phyloP scores from a whole-genome alignment of 2,329 filamentous ascomycete genomes.

The Penicillium sp. region DNA sequence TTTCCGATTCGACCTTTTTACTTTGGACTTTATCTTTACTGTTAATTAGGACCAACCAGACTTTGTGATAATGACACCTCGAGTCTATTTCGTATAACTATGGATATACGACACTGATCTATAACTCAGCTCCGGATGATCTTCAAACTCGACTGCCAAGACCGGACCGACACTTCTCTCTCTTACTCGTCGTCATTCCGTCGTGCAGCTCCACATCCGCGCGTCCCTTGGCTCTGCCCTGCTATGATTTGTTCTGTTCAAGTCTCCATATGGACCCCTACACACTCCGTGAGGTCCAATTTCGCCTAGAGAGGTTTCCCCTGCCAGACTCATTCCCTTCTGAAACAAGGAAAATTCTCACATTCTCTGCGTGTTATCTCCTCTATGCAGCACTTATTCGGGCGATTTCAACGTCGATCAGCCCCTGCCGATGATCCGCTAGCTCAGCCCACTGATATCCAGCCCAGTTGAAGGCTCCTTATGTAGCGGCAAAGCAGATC shows the following conservation, averaged over 20 bases:
- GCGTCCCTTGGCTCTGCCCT: constrained; percentile 12
- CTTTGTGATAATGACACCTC: background rate
- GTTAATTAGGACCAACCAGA: background rate
- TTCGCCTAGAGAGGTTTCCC: background rate
- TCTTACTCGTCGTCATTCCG: constrained; percentile 11
- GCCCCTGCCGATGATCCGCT: constrained; percentile 8
- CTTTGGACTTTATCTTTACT: background rate
- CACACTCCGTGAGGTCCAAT: background rate
- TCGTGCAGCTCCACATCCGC: constrained; percentile 20
- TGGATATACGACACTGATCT: no score
- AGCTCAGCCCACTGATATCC: constrained; percentile 1
- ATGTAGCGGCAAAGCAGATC: background rate
- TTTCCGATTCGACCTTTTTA: background rate
- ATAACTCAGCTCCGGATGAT: no score
- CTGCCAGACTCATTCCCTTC: background rate
- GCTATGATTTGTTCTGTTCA: background rate
- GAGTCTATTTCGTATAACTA: no score
- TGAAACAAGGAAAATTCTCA: background rate
- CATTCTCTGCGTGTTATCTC: background rate
- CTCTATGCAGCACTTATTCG: background rate
- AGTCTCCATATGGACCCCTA: no score
- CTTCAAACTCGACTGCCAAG: constrained; percentile 15
- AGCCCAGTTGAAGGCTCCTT: background rate
- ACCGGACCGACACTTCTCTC: background rate
- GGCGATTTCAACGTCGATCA: constrained; percentile 7